Conservation (phyloP, 805 yeast genomes). For the Pichia thaimueangensis region DNA sequence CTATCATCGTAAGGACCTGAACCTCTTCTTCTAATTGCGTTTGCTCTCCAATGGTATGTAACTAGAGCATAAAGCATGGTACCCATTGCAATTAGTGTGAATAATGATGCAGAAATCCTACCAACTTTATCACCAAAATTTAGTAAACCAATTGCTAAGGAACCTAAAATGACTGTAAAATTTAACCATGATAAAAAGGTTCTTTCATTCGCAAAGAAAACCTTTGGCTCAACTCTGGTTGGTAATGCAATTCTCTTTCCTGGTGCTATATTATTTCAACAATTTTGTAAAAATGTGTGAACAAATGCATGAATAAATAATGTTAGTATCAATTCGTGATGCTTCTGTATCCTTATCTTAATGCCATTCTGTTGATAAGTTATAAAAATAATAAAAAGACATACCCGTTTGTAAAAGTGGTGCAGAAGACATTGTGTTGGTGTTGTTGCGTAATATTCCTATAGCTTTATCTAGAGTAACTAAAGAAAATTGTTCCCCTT, state of each 20-base stretch:
- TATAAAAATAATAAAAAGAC: slow-evolving; percentile 15
- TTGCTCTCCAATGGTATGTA: slow-evolving; percentile 99
- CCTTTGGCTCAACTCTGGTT: slow-evolving; percentile 97
- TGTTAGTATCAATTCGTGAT: neutral
- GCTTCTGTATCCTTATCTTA: neutral
- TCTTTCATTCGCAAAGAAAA: slow-evolving; percentile 97
- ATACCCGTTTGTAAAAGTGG: slow-evolving; percentile 66
- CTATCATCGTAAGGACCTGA: slow-evolving; percentile 99
- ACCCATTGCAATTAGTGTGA: slow-evolving; percentile 94
- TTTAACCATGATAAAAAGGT: slow-evolving; percentile 97
- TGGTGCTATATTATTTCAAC: slow-evolving; percentile 19
- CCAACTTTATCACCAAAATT: slow-evolving; percentile 96
- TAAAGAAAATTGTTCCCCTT: too few relatives aligned
- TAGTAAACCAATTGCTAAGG: slow-evolving; percentile 89
- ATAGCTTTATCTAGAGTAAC: too few relatives aligned
- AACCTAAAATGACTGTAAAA: slow-evolving; percentile 97
- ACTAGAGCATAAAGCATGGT: slow-evolving; percentile 94
- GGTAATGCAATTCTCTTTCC: slow-evolving; percentile 95
- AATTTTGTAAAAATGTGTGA: neutral
- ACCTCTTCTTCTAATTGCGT: slow-evolving; percentile 95
- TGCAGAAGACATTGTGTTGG: slow-evolving; percentile 51
- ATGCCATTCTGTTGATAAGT: neutral
- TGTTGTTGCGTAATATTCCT: too few relatives aligned
- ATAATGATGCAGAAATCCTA: slow-evolving; percentile 85
- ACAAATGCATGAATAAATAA: neutral